Conservation (phyloP, 768 basidiomycete species). For the Rhodotorula sphaerocarpa region DNA sequence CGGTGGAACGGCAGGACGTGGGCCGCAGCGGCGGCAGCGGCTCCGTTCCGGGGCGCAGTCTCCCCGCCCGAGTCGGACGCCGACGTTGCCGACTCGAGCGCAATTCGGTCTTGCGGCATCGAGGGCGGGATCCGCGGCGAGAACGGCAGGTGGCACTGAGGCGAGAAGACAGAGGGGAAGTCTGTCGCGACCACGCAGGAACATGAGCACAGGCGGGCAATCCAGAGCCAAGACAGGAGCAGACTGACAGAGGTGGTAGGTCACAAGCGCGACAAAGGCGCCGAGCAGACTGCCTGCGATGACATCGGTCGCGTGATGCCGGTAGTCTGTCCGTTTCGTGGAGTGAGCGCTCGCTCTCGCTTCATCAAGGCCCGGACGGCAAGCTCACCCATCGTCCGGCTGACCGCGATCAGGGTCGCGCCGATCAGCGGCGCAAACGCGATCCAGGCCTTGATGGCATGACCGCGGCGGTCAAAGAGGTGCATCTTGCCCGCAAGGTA, state of each 20-base stretch:
- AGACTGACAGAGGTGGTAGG: constrained; percentile 51
- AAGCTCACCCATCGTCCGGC: constrained; percentile 85
- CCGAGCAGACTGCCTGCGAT: constrained; percentile 70
- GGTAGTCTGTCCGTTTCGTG: constrained; percentile 9
- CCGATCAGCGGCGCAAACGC: constrained; percentile 65
- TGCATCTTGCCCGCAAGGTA: constrained; percentile 90
- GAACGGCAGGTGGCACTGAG: constrained; percentile 26
- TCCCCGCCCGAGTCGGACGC: background rate
- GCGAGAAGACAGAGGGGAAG: constrained; percentile 25
- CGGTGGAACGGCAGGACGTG: background rate
- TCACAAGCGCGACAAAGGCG: constrained; percentile 59
- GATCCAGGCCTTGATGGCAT: constrained; percentile 68
- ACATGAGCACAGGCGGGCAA: too few relatives aligned
- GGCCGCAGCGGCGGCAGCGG: background rate
- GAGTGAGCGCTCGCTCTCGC: background rate
- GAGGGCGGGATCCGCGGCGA: constrained; percentile 28
- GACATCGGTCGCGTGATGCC: constrained; percentile 52
- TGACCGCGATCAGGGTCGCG: constrained; percentile 56
- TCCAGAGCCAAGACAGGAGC: too few relatives aligned
- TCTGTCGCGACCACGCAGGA: too few relatives aligned
- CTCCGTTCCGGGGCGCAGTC: background rate
- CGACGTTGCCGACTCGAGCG: background rate
- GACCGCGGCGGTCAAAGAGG: constrained; percentile 62
- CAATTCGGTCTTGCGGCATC: background rate
- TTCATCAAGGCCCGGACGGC: constrained; percentile 38